Base-by-base conservation (phyloP, 23 red algal genomes). In the Gracilariopsis chorda region DNA sequence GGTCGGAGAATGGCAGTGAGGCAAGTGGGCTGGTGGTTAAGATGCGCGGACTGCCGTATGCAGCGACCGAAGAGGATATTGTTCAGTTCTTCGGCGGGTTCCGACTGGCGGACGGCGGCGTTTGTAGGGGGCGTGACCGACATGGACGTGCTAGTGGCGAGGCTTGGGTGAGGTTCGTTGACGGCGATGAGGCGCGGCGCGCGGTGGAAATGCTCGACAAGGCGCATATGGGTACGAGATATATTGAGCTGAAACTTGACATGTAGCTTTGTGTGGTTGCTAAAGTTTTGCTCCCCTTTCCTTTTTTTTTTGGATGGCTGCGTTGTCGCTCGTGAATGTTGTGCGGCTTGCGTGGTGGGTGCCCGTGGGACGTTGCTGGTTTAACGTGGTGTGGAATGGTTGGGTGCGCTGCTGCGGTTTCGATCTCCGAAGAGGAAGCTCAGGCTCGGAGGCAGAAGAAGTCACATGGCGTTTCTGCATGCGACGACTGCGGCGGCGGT, bases 21-120 rank as follows among this genome's bases (percentile, higher is more conserved):
- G n/a, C n/a, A n/a, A n/a, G 69, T 44, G 24, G 14, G 30, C 76
- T 40, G 7, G 44, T 96, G 2, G 91, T 98, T 44, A 87, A 87
- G 41, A 80, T 98, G 61, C 76, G 96, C 17, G 96, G 96, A 24
- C 78, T 98, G 43, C 96, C 96, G 63, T 98, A 86, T 73, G 59
- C 76, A 24, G 90, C 91, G 51, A 98, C 80, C 28, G 77, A 85
- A 29, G 90, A 78, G 41, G 96, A 98, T 55, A 89, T 98, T 59
- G 51, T 46, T 20, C 80, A 86, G n/a, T 98, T 93, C 76, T 96
- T 96, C 48, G 34, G 43, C 0, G 85, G 85, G 33, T 89, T 36
- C 20, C 27, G 35, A 3, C 60, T 89, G 0, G 85, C 51, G 46
- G 59, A 12, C n/a, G 85, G 85, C 53, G 85, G 85, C 20, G 57